These are phyloP conservation scores for Sphaerulina vaccinii DNA, from an alignment of 2,329 filamentous ascomycete genomes.

Conservation along the genomic window DNA sequence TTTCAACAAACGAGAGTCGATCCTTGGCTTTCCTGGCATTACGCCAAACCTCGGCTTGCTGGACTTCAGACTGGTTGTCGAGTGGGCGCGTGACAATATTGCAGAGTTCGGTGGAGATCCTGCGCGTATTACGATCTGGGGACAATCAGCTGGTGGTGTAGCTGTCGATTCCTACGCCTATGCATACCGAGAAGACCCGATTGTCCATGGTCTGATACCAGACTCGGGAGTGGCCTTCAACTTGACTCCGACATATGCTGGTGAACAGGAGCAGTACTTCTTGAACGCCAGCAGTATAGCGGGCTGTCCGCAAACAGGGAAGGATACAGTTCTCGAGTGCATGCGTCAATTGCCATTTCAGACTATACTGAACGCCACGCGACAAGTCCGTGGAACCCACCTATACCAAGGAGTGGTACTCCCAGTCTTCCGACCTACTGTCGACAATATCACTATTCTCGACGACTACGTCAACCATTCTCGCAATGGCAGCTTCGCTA, in stretches of 20 bases:
- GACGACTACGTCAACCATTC: slow-evolving; percentile 22
- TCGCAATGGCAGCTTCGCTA: slow-evolving; percentile 36
- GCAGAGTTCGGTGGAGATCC: slow-evolving; percentile 50
- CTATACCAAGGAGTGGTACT: slow-evolving; percentile 2
- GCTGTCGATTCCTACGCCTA: slow-evolving; percentile 34
- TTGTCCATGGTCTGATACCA: slow-evolving; percentile 39
- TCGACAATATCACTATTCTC: slow-evolving; percentile 30
- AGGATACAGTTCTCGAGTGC: slow-evolving; percentile 13
- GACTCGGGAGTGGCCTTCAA: slow-evolving; percentile 40
- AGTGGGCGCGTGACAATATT: slow-evolving; percentile 55
- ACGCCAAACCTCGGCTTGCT: slow-evolving; percentile 52
- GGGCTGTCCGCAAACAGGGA: slow-evolving; percentile 4
- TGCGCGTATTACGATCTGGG: slow-evolving; percentile 26
- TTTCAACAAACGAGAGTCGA: slow-evolving; percentile 62
- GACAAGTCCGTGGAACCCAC: neutral
- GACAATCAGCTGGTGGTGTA: slow-evolving; percentile 23
- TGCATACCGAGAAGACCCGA: slow-evolving; percentile 38
- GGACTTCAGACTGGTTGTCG: slow-evolving; percentile 54
- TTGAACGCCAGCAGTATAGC: slow-evolving; percentile 39
- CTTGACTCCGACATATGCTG: neutral
- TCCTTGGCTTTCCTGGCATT: slow-evolving; percentile 63
- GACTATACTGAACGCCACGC: neutral
- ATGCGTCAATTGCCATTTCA: slow-evolving; percentile 1
- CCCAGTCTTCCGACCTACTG: slow-evolving; percentile 30
- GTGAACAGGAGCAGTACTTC: slow-evolving; percentile 36